Conservation (phyloP, 345 rosid genomes). For the Cardamine chenopodiifolia region DNA sequence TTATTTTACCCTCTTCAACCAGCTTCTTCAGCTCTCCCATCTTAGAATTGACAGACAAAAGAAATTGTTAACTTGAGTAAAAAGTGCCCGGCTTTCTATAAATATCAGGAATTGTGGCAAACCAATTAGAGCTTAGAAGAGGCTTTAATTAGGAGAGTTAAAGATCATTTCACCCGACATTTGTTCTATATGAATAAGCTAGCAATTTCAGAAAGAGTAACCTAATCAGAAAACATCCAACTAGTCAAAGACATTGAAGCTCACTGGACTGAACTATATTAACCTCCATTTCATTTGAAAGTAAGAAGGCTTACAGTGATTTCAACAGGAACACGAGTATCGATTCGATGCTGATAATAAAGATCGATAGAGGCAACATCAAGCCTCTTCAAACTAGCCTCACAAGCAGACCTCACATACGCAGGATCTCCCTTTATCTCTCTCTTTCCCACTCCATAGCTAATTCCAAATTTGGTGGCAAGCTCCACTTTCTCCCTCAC, state of each 20-base stretch:
- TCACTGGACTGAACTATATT: too few relatives aligned
- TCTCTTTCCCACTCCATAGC: conserved; percentile 30
- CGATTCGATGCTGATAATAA: conserved; percentile 61
- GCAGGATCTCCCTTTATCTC: conserved; percentile 50
- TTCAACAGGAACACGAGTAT: conserved; percentile 58
- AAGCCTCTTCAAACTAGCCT: conserved; percentile 62
- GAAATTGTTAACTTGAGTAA: background rate
- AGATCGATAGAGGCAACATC: conserved; percentile 63
- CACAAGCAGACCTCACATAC: conserved; percentile 59
- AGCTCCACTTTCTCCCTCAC: conserved; percentile 54
- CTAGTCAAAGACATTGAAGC: background rate
- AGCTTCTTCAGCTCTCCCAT: conserved; percentile 64
- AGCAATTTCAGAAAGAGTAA: background rate
- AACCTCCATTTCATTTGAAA: too few relatives aligned
- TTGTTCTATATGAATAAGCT: too few relatives aligned
- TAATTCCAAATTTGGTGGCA: too few relatives aligned
- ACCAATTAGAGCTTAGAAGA: background rate
- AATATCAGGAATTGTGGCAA: background rate
- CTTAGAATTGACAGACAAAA: conserved; percentile 6
- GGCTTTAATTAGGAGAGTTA: background rate
- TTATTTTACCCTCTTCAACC: conserved; percentile 67
- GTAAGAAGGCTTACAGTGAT: conserved; percentile 47
- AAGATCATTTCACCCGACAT: conserved; percentile 9
- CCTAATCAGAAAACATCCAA: background rate
- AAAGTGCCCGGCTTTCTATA: background rate